Conservation (phyloP, 2,329 filamentous ascomycete species). For the Teratosphaeria zuluensis region DNA sequence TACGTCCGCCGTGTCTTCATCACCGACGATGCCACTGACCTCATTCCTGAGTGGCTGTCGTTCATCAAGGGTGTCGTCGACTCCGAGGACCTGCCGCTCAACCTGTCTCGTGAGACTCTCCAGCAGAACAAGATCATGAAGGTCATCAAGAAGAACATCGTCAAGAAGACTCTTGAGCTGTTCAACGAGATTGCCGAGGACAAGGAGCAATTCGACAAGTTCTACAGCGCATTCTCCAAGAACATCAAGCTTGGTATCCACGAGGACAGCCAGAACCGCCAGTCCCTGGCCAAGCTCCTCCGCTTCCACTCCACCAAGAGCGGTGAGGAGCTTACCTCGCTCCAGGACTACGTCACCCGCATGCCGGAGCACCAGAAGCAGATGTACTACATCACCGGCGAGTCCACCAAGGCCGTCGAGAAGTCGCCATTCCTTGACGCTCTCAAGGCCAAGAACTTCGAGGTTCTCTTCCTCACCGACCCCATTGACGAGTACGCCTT, state of each 20-base stretch:
- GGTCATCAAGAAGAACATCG: conserved; percentile 99
- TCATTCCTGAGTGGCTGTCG: conserved; percentile 98
- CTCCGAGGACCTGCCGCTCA: conserved; percentile 98
- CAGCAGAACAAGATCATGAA: conserved; percentile 99
- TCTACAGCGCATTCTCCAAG: conserved; percentile 99
- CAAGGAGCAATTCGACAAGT: conserved; percentile 99
- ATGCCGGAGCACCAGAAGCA: conserved; percentile 99
- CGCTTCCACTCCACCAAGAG: conserved; percentile 99
- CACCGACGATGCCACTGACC: conserved; percentile 96
- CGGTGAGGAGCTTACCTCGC: conserved; percentile 90
- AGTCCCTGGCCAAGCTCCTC: conserved; percentile 88
- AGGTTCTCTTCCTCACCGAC: conserved; percentile 98
- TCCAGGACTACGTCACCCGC: conserved; percentile 94
- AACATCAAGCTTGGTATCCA: conserved; percentile 99
- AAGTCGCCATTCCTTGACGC: conserved; percentile 99
- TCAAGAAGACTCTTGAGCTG: conserved; percentile 99
- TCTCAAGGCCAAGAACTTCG: conserved; percentile 98
- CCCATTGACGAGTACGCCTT: conserved; percentile 99
- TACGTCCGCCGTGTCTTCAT: conserved; percentile 99
- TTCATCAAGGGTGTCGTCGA: conserved; percentile 99
- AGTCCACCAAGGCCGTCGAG: conserved; percentile 95
- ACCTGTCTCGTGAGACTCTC: conserved; percentile 98
- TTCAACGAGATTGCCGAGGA: conserved; percentile 99
- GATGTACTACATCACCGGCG: conserved; percentile 99
- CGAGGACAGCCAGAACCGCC: conserved; percentile 97